Percentiles rank a stretch among this genome's conserved stretches.
phyloP scores from a whole-genome alignment of 2,329 filamentous ascomycete species.

The Pseudovirgaria hyperparasitica region DNA sequence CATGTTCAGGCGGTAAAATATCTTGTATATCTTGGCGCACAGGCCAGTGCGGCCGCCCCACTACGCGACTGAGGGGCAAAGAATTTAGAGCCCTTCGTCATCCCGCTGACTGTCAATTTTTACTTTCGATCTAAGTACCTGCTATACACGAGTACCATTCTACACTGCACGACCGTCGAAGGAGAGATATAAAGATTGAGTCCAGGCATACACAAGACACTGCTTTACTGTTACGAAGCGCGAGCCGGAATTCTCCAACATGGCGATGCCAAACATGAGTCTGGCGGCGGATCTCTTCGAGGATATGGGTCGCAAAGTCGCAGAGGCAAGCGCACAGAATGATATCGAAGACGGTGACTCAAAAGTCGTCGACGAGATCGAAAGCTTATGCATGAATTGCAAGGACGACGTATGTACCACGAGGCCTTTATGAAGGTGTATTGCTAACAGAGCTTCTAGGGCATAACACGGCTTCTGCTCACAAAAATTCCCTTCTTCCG shows the following conservation, averaged over 20 bases:
- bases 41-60: slow-evolving; percentile 13
- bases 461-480: slow-evolving; percentile 72
- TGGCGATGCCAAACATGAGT: slow-evolving; percentile 19
- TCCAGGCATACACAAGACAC: slow-evolving; percentile 6
- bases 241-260: slow-evolving; percentile 7
- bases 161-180: too few species aligned
- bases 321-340: slow-evolving; percentile 23
- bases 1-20: too few species aligned
- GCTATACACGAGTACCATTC: too few species aligned
- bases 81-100: slow-evolving; percentile 15
- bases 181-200: too few species aligned
- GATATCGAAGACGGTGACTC: slow-evolving; percentile 27
- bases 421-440: slow-evolving; percentile 1
- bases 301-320: slow-evolving; percentile 38
- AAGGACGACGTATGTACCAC: slow-evolving; percentile 31
- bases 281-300: slow-evolving; percentile 37
- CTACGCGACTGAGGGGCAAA: slow-evolving; percentile 18
- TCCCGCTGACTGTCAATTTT: not conserved
- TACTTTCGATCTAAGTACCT: too few species aligned
- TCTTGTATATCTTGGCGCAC: too few species aligned
- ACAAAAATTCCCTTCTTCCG: slow-evolving; percentile 94
- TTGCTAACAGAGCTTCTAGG: slow-evolving; percentile 37
- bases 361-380: slow-evolving; percentile 40
- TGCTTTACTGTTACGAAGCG: too few species aligned
- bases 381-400: slow-evolving; percentile 43